Evolutionary conservation across 176 grass and related monocot species (phyloP), one percentile per base, ranked within the genome.

Genomic region (barley (Hordeum vulgare)): DNA sequence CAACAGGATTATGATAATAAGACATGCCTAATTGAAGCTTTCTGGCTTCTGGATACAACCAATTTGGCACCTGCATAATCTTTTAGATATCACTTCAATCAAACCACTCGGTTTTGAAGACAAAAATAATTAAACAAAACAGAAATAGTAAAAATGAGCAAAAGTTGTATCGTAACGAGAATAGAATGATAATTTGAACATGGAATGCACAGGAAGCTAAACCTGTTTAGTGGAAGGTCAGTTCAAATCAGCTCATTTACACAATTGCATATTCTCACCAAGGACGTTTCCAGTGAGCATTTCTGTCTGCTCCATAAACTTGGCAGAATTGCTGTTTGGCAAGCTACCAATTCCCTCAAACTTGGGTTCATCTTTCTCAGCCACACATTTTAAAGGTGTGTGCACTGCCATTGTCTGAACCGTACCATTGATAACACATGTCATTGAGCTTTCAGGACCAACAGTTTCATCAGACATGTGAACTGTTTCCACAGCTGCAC

Each of bases 31-130:
- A 75, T 31, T 37, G 37, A 65, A 35, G 54, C 37, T 81, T 86
- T 84, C 70, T 80, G 76, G 47, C 47, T 51, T 51, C 61, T 83
- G 21, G 72, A 27, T 11, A 61, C 79, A 72, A 93, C 89, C 15
- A 62, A 81, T 65, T 56, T 68, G 61, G 59, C 75, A 88, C 92
- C 87, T 85, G 85, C 86, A 83, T 77, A 87, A 89, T 85, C 84
- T 88, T 88, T 93, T 85, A 6, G 44, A 79, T 61, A 78, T 79
- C 79, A 91, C 72, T 72, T 87, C 86, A 74, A 86, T 79, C 62
- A 83, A 62, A 76, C 60, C 60, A 44, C 77, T 88, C 34, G 53
- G 64, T 80, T 90, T 87, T 78, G 81, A 18, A 88, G 17, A 82
- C 20, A 37, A 70, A 45, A 71, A 79, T 54, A 84, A 76, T 79